A percentile compares a stretch with the other conserved stretches of the same genome.
phyloP scores from a whole-genome alignment of 108 stramenopile species.

The Discostella stelligeroides region DNA sequence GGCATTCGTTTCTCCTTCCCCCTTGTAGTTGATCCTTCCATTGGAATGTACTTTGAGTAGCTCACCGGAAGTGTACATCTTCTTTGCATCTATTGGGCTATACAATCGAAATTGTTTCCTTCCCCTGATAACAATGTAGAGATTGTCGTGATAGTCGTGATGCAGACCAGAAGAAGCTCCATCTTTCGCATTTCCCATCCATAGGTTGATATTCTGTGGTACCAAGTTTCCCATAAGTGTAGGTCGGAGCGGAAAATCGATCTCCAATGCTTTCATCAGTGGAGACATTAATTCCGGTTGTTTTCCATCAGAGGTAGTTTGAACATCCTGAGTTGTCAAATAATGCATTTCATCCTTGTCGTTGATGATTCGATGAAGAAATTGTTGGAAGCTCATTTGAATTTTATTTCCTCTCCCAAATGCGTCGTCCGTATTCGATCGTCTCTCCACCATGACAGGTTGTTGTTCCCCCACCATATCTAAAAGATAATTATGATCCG shows the following conservation, averaged over 20 bases:
- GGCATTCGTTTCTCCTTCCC: conserved; percentile 50
- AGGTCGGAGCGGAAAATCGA: conserved; percentile 74
- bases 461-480: conserved; percentile 14
- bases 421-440: conserved; percentile 19
- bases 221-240: conserved; percentile 68
- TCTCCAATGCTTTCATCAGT: conserved; percentile 38
- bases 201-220: conserved; percentile 85
- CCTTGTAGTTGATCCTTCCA: conserved; percentile 86
- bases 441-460: conserved; percentile 42
- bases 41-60: conserved; percentile 82
- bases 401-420: conserved; percentile 50
- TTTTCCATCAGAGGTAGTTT: conserved; percentile 45
- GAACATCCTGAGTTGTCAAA: conserved; percentile 59
- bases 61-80: conserved; percentile 78
- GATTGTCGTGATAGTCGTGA: conserved; percentile 99
- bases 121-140: conserved; percentile 89
- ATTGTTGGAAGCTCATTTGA: conserved; percentile 35
- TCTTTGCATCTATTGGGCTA: conserved; percentile 57
- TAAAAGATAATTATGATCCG: conserved; percentile 3
- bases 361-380: conserved; percentile 22
- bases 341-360: conserved; percentile 41
- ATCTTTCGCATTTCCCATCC: conserved; percentile 73
- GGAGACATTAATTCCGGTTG: conserved; percentile 58
- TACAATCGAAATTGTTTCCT: conserved; percentile 88
- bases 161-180: conserved; percentile 85